Evolutionary conservation across 257 asterid genomes (phyloP), one percentile per base, ranked within the genome.

Genomic region (Salvia miltiorrhiza): DNA sequence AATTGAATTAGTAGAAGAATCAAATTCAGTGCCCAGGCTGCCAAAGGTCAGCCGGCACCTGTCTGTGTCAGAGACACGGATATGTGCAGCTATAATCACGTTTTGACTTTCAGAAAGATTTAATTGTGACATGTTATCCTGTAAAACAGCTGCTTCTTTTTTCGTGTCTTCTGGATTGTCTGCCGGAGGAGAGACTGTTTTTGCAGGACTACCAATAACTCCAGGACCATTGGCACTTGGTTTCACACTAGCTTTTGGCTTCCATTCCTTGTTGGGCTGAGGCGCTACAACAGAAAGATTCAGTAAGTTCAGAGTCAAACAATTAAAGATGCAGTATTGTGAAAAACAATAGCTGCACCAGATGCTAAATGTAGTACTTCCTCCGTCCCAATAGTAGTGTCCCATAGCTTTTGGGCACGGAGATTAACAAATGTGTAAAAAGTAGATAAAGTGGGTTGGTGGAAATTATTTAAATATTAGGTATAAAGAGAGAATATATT

Each of bases 221-320:
- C 88, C 92, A 44, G 88, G 84, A 61, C 84, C 78, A 32, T 68
- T 85, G 30, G 72, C 78, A 70, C 70, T 76, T 41, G 85, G 65
- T 81, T 86, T 94, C 71, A 78, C 81, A 78, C 73, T 85, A 56
- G 88, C 76, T 77, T 94, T 94, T 58, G 96, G 98, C 78, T 94
- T 94, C 99, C 99, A 94, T 81, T 92, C 95, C 85, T 87, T 92
- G 45, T 84, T 86, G 50, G 90, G 86, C 83, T 85, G 91, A 72
- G 88, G 24, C 58, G 82, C 92, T 92, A 74, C 80, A 70, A 53
- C 70, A 79, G 67, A 78, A 56, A 72, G 48, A 66, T 67, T 50
- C 13, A 55, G 81, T 70, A 67, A 82, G 77, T 67, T 53, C 24
- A 48, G 37, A 23, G 45, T 37, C 47, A 63, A 63, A 71, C 12